These are phyloP conservation scores for Erysimum pusillum DNA, from an alignment of 441 rosid genomes.

Conservation along the genomic window DNA sequence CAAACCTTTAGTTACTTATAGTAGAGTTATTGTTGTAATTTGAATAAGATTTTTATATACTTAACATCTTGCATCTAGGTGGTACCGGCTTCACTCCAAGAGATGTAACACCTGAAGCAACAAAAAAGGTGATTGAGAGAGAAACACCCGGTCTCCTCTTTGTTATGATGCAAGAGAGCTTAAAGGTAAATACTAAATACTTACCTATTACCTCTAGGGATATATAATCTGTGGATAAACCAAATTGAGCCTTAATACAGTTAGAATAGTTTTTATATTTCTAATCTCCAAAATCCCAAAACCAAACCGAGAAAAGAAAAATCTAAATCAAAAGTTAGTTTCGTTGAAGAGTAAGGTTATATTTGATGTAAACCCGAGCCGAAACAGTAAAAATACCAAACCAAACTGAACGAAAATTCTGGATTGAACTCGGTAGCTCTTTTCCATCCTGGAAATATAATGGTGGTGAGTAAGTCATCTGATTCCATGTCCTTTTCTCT, in stretches of 20 bases:
- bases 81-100: slow-evolving; percentile 97
- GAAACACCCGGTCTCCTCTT: slow-evolving; percentile 91
- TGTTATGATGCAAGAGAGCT: slow-evolving; percentile 97
- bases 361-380: too few species aligned
- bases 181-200: slow-evolving; percentile 64
- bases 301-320: not conserved
- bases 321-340: too few species aligned
- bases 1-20: not conserved
- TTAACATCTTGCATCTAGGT: slow-evolving; percentile 56
- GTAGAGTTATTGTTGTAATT: slow-evolving; percentile 23
- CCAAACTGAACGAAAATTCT: not conserved
- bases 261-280: not conserved
- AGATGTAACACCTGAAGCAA: slow-evolving; percentile 99
- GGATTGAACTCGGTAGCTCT: not conserved
- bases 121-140: slow-evolving; percentile 81
- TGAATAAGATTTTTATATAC: not conserved
- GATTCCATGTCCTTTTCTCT: slow-evolving; percentile 27
- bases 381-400: too few species aligned
- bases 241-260: not conserved
- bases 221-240: slow-evolving; percentile 3
- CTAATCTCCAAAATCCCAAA: not conserved
- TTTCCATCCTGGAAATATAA: not conserved
- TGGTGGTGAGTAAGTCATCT: slow-evolving; percentile 21
- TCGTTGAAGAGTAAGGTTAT: too few species aligned
- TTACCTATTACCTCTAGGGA: not conserved